A percentile compares a stretch with the other conserved stretches of the same genome.
These are phyloP conservation scores for Saccharomyces hybrid DNA, from an alignment of 1,139 yeast genomes.

Conservation along the genomic window DNA sequence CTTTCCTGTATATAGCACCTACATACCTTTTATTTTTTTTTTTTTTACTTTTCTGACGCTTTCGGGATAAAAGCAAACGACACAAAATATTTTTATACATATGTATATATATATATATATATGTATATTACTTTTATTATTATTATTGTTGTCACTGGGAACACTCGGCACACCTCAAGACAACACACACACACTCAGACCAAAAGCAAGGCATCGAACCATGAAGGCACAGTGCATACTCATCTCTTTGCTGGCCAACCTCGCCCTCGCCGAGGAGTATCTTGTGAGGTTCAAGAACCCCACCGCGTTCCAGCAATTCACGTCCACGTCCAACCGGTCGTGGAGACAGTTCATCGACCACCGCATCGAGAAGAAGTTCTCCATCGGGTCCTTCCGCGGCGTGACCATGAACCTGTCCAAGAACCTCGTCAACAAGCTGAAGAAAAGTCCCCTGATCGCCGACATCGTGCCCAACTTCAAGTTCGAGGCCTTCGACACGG, in stretches of 20 bases:
- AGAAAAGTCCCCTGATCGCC: constrained; percentile 43
- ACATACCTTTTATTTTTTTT: not conserved
- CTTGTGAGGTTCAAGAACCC: constrained; percentile 24
- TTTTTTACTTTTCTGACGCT: not conserved
- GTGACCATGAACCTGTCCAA: constrained; percentile 52
- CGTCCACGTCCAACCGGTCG: constrained; percentile 18
- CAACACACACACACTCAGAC: not conserved
- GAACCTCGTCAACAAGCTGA: constrained; percentile 41
- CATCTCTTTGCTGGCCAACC: not conserved
- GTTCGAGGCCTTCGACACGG: constrained; percentile 39
- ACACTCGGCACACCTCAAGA: not conserved
- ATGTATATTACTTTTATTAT: not conserved
- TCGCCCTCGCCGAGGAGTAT: constrained; percentile 18
- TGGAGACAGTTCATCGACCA: constrained; percentile 14
- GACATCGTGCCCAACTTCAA: constrained; percentile 52
- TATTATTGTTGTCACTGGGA: too few relatives aligned
- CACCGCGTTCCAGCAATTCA: constrained; percentile 19
- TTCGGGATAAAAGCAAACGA: not conserved
- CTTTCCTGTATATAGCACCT: too few relatives aligned
- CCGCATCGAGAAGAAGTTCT: constrained; percentile 35
- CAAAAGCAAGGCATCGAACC: too few relatives aligned
- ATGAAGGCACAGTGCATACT: not conserved
- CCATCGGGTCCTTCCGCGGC: constrained; percentile 57
- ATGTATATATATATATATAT: not conserved
- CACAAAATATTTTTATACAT: not conserved